phyloP scores from a whole-genome alignment of 805 yeast species.

The Candida orba region DNA sequence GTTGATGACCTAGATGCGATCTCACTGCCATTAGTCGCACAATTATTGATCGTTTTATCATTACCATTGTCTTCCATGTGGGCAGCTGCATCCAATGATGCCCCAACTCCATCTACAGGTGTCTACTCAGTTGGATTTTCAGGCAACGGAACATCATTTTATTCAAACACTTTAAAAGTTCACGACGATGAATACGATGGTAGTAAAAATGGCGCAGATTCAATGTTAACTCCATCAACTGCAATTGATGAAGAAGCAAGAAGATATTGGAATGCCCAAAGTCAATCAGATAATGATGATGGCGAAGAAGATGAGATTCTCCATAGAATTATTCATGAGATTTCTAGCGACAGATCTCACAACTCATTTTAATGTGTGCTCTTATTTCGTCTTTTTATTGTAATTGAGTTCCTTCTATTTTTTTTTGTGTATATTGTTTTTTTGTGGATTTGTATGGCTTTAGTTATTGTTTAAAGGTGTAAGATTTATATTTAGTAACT shows the following conservation, averaged over 20 bases:
- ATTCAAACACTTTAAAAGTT: constrained; percentile 13
- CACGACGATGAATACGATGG: constrained; percentile 3
- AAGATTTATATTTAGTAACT: no score
- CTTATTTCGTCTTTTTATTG: not conserved
- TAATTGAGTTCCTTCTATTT: not conserved
- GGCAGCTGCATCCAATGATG: constrained; percentile 66
- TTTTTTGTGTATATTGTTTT: not conserved
- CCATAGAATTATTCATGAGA: constrained; percentile 18
- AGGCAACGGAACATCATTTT: constrained; percentile 14
- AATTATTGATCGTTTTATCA: constrained; percentile 59
- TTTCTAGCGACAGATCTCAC: constrained; percentile 1
- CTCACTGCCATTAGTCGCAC: constrained; percentile 44
- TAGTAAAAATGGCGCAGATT: constrained; percentile 7
- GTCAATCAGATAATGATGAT: constrained; percentile 10
- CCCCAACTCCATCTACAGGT: constrained; percentile 33
- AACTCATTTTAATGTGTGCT: not conserved
- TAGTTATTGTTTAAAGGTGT: no score
- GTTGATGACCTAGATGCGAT: constrained; percentile 28
- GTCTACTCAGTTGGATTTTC: constrained; percentile 4
- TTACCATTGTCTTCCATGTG: constrained; percentile 83
- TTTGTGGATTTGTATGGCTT: no score
- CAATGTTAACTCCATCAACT: constrained; percentile 27
- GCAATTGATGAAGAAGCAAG: constrained; percentile 30
- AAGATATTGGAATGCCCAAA: constrained; percentile 25
- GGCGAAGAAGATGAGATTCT: constrained; percentile 15